Evolutionary conservation across 768 basidiomycete species (phyloP).

Genomic region (Lactifluus hygrophoroides): DNA sequence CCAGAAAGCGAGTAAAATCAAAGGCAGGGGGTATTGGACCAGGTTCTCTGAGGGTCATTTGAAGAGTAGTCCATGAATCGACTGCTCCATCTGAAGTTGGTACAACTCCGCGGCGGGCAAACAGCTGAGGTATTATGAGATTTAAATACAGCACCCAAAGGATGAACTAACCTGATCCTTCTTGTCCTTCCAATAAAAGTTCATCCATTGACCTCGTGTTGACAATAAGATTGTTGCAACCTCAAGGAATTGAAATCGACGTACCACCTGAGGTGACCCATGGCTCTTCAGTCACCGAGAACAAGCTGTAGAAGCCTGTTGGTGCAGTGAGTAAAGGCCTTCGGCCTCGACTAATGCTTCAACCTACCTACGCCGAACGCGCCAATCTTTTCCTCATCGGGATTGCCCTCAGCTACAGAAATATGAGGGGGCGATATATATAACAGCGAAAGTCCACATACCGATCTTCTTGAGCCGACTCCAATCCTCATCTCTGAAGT

Average conservation of each 20-base stretch:
- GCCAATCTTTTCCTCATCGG: conserved; percentile 90
- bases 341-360: neutral
- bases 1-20: conserved; percentile 83
- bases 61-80: conserved; percentile 75
- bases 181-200: conserved; percentile 92
- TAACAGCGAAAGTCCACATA: conserved; percentile 21
- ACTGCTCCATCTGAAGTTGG: conserved; percentile 30
- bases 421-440: neutral
- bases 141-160: neutral
- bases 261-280: conserved; percentile 74
- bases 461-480: conserved; percentile 82
- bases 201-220: conserved; percentile 77
- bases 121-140: conserved; percentile 43
- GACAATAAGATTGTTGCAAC: conserved; percentile 21
- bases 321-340: neutral
- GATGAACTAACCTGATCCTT: conserved; percentile 63
- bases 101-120: conserved; percentile 69
- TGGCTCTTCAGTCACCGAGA: conserved; percentile 77
- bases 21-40: conserved; percentile 72
- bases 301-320: conserved; percentile 67
- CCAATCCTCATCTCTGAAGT: conserved; percentile 86
- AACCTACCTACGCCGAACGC: conserved; percentile 79
- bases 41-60: conserved; percentile 80
- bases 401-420: conserved; percentile 75
- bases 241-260: conserved; percentile 23